Evolutionary conservation across 257 asterid species (phyloP).

Genomic region (Osmanthus fragrans): DNA sequence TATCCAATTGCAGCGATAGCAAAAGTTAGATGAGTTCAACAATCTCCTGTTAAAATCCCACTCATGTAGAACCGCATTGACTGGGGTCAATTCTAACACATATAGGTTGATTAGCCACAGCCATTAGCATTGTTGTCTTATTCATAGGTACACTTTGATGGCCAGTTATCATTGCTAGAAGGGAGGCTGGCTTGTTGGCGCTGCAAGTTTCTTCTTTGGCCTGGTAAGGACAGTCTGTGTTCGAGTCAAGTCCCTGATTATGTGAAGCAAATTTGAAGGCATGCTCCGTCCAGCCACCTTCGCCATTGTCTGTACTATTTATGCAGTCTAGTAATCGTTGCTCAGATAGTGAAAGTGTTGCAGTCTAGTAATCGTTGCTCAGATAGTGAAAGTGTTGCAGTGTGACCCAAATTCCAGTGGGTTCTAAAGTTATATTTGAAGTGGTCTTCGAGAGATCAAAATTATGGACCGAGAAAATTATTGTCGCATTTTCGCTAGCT

Average conservation of each 20-base stretch:
- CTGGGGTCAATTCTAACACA: conserved; percentile 17
- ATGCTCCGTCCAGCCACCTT: conserved; percentile 15
- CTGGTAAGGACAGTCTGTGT: conserved; percentile 30
- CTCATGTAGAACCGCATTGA: conserved; percentile 22
- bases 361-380: conserved; percentile 37
- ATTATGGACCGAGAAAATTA: too few species aligned
- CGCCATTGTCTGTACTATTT: conserved; percentile 21
- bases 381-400: neutral
- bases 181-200: conserved; percentile 7
- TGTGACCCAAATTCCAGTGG: too few species aligned
- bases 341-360: too few species aligned
- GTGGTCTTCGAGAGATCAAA: too few species aligned
- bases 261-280: conserved; percentile 24
- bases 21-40: conserved; percentile 26
- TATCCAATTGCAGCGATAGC: conserved; percentile 37
- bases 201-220: conserved; percentile 20
- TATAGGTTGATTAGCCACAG: conserved; percentile 33
- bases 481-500: too few species aligned
- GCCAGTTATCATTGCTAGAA: conserved; percentile 20
- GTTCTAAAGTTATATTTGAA: too few species aligned
- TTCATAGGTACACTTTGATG: neutral
- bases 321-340: too few species aligned
- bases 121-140: conserved; percentile 25
- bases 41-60: conserved; percentile 24
- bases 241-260: conserved; percentile 30